Evolutionary conservation across 495 filamentous ascomycete genomes (phyloP).

Genomic region (Hypoxylon fragiforme): DNA sequence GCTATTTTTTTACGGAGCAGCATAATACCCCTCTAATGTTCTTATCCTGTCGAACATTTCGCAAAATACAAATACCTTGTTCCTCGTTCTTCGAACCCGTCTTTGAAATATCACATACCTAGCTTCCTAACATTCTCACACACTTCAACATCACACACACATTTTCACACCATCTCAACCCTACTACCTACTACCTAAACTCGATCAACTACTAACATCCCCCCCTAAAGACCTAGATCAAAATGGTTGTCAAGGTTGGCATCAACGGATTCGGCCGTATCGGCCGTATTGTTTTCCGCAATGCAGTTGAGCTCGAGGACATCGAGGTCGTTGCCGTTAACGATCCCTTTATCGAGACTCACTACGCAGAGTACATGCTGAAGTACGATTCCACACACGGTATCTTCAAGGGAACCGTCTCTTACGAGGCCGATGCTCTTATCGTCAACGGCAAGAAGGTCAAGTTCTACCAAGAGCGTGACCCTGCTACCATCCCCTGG

Average conservation of each 20-base stretch:
- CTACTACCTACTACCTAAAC: constrained; percentile 18
- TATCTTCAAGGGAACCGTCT: constrained; percentile 88
- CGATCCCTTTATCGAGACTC: constrained; percentile 97
- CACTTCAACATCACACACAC: constrained; percentile 11
- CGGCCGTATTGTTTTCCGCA: constrained; percentile 82
- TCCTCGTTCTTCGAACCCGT: not conserved
- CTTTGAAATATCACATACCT: not conserved
- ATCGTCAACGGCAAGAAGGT: constrained; percentile 93
- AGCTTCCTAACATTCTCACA: not conserved
- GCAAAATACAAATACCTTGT: constrained; percentile 26
- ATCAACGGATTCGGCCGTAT: constrained; percentile 99
- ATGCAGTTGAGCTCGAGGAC: constrained; percentile 79
- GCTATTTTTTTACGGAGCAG: constrained; percentile 5
- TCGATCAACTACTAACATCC: constrained; percentile 24
- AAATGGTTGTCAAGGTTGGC: constrained; percentile 71
- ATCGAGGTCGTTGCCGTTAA: constrained; percentile 95
- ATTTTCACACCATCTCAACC: not conserved
- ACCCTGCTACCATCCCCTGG: constrained; percentile 94
- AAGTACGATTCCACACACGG: constrained; percentile 98
- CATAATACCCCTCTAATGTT: not conserved
- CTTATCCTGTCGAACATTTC: not conserved
- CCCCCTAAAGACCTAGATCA: constrained; percentile 33
- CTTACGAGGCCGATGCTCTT: constrained; percentile 73
- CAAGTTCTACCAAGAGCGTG: constrained; percentile 92
- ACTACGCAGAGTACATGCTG: constrained; percentile 99